A percentile compares a stretch with the other conserved stretches of the same genome.
phyloP scores from a whole-genome alignment of 495 filamentous ascomycete species.

The Penicillium daleae region DNA sequence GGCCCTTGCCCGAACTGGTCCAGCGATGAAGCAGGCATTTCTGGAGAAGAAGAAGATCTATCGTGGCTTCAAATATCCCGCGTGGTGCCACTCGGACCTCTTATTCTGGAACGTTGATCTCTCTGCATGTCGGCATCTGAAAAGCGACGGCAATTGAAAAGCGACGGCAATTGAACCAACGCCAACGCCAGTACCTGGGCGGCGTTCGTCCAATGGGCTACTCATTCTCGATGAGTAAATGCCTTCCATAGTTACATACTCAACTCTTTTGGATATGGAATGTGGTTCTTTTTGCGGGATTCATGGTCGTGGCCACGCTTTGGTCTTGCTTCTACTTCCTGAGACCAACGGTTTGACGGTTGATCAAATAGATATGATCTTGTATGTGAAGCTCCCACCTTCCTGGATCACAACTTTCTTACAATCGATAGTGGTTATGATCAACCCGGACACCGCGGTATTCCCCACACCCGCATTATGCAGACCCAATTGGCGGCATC shows the following conservation, averaged over 20 bases:
- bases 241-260: slow-evolving; percentile 33
- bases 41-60: neutral
- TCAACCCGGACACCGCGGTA: slow-evolving; percentile 8
- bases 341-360: slow-evolving; percentile 41
- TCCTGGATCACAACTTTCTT: neutral
- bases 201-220: slow-evolving; percentile 24
- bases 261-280: slow-evolving; percentile 34
- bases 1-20: neutral
- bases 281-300: slow-evolving; percentile 39
- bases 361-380: slow-evolving; percentile 30
- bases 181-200: slow-evolving; percentile 26
- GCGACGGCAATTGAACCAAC: neutral
- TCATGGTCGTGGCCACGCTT: slow-evolving; percentile 30
- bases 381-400: neutral
- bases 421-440: slow-evolving; percentile 18
- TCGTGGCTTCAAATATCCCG: slow-evolving; percentile 7
- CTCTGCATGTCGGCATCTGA: neutral
- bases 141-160: neutral
- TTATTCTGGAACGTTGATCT: neutral
- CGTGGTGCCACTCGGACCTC: slow-evolving; percentile 17
- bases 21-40: neutral
- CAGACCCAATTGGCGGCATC: neutral
- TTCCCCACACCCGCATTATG: slow-evolving; percentile 8
- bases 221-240: slow-evolving; percentile 30
- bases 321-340: slow-evolving; percentile 41